Evolutionary conservation across 495 filamentous ascomycete genomes (phyloP).

Genomic region (Hypoxylon trugodes): DNA sequence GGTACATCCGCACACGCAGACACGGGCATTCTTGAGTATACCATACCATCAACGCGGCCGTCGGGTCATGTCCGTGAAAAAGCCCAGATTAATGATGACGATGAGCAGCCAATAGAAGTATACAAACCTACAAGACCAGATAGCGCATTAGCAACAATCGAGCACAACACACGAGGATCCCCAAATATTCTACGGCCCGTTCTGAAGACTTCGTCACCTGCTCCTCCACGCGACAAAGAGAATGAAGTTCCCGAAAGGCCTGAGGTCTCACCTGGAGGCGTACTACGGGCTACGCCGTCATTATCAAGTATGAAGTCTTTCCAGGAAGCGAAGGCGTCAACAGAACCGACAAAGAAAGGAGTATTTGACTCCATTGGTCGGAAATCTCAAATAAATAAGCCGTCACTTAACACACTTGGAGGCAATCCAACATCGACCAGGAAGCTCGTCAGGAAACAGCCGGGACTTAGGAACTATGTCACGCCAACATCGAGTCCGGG

Average conservation of each 20-base stretch:
- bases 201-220: conserved; percentile 43
- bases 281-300: conserved; percentile 18
- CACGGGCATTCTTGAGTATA: conserved; percentile 45
- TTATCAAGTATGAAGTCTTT: conserved; percentile 11
- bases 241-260: conserved; percentile 23
- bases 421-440: conserved; percentile 38
- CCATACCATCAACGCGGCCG: conserved; percentile 46
- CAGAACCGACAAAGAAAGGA: conserved; percentile 10
- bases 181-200: conserved; percentile 45
- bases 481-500: conserved; percentile 44
- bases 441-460: conserved; percentile 36
- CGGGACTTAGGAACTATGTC: conserved; percentile 8
- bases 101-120: conserved; percentile 38
- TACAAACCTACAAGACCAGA: conserved; percentile 26
- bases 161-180: conserved; percentile 49
- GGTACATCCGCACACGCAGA: conserved; percentile 38
- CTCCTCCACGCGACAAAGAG: conserved; percentile 13
- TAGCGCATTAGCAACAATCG: conserved; percentile 20
- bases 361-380: conserved; percentile 14
- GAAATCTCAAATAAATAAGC: conserved; percentile 28
- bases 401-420: conserved; percentile 44
- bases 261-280: background rate
- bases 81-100: conserved; percentile 66
- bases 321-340: conserved; percentile 5
- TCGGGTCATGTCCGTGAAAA: conserved; percentile 66